Percentiles rank a stretch among this genome's conserved stretches.
Conservation (phyloP, 148 eudicot genomes). For the Heliosperma pusillum region DNA sequence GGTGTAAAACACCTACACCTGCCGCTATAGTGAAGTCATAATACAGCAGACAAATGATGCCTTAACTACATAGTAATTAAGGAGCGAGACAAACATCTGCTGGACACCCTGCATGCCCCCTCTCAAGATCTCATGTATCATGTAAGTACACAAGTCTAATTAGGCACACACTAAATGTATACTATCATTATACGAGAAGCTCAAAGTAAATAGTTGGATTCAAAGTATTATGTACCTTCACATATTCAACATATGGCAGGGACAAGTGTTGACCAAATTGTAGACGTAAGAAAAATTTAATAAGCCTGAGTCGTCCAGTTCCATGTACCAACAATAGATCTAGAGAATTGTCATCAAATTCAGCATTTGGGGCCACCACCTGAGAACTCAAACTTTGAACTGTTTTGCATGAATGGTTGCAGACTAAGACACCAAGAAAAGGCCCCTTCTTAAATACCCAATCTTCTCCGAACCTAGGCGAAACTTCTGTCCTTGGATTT, state of each 20-base stretch:
- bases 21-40: background rate
- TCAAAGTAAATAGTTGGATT: slow-evolving; percentile 2
- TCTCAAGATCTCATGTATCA: background rate
- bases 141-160: background rate
- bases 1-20: background rate
- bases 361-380: slow-evolving; percentile 93
- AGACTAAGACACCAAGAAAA: slow-evolving; percentile 82
- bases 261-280: slow-evolving; percentile 87
- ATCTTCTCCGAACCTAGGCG: slow-evolving; percentile 46
- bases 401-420: slow-evolving; percentile 95
- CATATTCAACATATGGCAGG: slow-evolving; percentile 89
- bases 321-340: slow-evolving; percentile 90
- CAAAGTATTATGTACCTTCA: slow-evolving; percentile 56
- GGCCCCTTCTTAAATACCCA: slow-evolving; percentile 69
- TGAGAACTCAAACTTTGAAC: slow-evolving; percentile 95
- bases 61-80: background rate
- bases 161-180: background rate
- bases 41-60: background rate
- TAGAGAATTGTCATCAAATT: slow-evolving; percentile 75
- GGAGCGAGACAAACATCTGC: background rate
- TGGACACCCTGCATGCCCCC: background rate
- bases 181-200: background rate
- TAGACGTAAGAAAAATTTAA: slow-evolving; percentile 70
- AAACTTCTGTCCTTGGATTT: slow-evolving; percentile 36
- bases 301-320: slow-evolving; percentile 70